phyloP scores from a whole-genome alignment of 768 basidiomycete species.

The Boletus eberwhitei region DNA sequence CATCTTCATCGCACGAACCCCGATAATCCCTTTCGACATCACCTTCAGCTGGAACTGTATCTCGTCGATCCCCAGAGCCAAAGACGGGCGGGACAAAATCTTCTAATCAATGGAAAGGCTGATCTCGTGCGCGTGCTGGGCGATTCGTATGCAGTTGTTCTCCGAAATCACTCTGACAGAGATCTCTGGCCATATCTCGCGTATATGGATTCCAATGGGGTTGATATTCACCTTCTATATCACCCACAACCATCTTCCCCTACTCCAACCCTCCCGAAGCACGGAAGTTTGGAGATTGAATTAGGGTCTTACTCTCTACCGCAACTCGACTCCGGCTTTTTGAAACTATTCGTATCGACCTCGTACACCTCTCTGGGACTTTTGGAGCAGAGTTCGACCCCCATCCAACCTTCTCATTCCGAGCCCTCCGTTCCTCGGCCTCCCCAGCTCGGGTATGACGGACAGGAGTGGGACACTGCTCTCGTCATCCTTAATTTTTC shows the following conservation, averaged over 20 bases:
- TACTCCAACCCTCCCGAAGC: conserved; percentile 44
- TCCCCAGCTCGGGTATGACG: conserved; percentile 5
- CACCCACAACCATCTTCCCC: conserved; percentile 40
- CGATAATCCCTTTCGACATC: conserved; percentile 41
- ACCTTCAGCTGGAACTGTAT: conserved; percentile 53
- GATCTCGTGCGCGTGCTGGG: conserved; percentile 41
- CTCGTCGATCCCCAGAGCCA: conserved; percentile 45
- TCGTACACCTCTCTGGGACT: conserved; percentile 45
- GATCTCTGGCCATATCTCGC: conserved; percentile 64
- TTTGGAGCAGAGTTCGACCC: conserved; percentile 43
- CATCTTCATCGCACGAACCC: conserved; percentile 54
- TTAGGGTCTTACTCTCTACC: conserved; percentile 41
- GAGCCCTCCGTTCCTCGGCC: conserved; percentile 4
- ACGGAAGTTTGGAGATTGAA: conserved; percentile 39
- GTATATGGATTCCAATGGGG: conserved; percentile 57
- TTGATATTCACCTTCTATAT: conserved; percentile 54
- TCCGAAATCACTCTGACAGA: conserved; percentile 47
- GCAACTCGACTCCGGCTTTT: conserved; percentile 44
- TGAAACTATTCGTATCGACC: conserved; percentile 59
- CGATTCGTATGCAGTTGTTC: conserved; percentile 44
- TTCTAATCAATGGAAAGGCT: conserved; percentile 47
- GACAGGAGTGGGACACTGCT: conserved; percentile 31
- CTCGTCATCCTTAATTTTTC: conserved; percentile 24
- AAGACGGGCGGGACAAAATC: conserved; percentile 42
- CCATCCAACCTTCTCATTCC: conserved; percentile 15